Evolutionary conservation across 106 monocot genomes (phyloP).

Genomic region (Platanthera guangdongensis): DNA sequence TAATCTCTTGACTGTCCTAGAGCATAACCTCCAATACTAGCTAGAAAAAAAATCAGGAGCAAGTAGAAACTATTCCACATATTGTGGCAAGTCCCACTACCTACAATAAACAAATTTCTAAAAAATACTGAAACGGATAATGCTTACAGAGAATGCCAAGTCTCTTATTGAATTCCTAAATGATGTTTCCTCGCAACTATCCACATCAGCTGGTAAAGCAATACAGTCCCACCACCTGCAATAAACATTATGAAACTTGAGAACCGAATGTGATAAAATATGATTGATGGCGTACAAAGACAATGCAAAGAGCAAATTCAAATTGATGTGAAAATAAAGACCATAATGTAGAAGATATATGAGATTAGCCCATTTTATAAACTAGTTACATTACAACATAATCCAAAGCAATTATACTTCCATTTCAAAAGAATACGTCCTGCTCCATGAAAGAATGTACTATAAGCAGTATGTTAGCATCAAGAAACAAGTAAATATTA

Average conservation of each 20-base stretch:
- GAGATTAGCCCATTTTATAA: too few relatives aligned
- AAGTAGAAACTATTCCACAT: neutral
- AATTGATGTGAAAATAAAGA: too few relatives aligned
- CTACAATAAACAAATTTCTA: neutral
- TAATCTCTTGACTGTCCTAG: too few relatives aligned
- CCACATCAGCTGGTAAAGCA: slow-evolving; percentile 84
- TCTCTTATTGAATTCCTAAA: slow-evolving; percentile 81
- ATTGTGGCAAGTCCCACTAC: neutral
- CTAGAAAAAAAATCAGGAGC: neutral
- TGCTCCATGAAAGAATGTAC: too few relatives aligned
- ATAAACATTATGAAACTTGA: slow-evolving; percentile 8
- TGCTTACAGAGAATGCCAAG: slow-evolving; percentile 66
- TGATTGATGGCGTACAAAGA: neutral
- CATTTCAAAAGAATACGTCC: too few relatives aligned
- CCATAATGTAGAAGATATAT: too few relatives aligned
- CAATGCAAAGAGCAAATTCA: too few relatives aligned
- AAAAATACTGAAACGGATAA: neutral
- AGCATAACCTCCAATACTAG: neutral
- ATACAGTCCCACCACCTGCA: slow-evolving; percentile 98
- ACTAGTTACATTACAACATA: too few relatives aligned
- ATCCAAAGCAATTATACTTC: too few relatives aligned
- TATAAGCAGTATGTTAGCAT: too few relatives aligned
- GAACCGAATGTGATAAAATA: neutral
- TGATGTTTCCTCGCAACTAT: slow-evolving; percentile 41
- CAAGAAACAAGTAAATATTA: too few relatives aligned